Base-by-base conservation (phyloP, 306 rosid genomes). In the Cucurbita pepo region DNA sequence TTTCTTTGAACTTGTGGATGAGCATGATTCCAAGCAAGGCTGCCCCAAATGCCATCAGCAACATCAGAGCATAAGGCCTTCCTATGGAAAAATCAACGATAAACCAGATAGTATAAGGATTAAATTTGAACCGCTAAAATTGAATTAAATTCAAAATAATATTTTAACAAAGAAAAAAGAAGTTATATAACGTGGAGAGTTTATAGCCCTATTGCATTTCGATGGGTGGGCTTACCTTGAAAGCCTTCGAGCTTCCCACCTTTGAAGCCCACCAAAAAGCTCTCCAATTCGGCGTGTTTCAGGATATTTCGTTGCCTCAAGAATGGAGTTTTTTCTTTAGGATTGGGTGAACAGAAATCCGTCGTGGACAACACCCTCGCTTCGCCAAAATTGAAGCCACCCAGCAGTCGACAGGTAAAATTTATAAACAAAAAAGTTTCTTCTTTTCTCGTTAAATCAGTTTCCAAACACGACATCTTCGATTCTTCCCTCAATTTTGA, bases 401-500 rank as follows among this genome's bases (percentile, higher is more conserved):
- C 56, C 57, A 67, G 73, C 22, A 69, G 3, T 44, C 5, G 21
- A 10, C 52, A 67, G 73, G 73, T 67, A 67, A 67, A 79, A 78
- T 76, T 3, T 54, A 52, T 1, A 36, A 2, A 2, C 51, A 11
- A 16, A 34, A 12, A 36, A 71, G 4, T 9, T 19, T 16, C 34
- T 9, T 5, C 16, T n/a, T 19, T 43, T 76, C 34, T 44, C 3
- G 30, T 16, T 37, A 38, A 55, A 72, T 72, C 14, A 22, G 19
- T 4, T 43, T 41, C 18, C 76, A 88, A 81, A 90, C 90, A 82
- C 47, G 96, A 85, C 76, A 71, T 81, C 1, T 92, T 90, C 72
- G 88, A 85, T 19, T 85, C 96, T 25, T 77, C 84, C 0, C 45
- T 87, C 52, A 80, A 90, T 34, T 72, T 88, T n/a, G 95, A 92